Evolutionary conservation across 2,329 filamentous ascomycete genomes (phyloP), one percentile per base, ranked within the genome.

Genomic region (Aspergillus oerlinghausenensis): DNA sequence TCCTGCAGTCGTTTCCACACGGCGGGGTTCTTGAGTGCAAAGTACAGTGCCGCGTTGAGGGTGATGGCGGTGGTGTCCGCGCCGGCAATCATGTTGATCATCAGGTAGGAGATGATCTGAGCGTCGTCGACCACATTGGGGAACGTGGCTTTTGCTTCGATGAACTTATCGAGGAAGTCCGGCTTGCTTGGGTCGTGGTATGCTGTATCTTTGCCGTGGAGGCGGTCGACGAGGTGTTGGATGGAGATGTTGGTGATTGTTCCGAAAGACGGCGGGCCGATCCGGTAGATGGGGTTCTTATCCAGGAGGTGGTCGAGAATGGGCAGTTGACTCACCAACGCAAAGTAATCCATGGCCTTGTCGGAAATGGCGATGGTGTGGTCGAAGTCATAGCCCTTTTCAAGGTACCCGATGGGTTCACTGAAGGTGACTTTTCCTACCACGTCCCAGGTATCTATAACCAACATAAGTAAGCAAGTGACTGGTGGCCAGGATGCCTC

Each of bases 91-190:
- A 76, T 64, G 50, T 63, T 66, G 28, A 63, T 54, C 58, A 65
- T 55, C 62, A 76, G 28, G 53, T 74, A 77, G 23, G 67, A 68
- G 10, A 78, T 58, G 8, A 77, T 71, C 32, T 69, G 66, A 4
- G 62, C 65, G 25, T 77, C 73, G 32, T 76, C 64, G 1, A 77
- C 71, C 1, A 67, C 56, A 5, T 75, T 69, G 0, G 72, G 71
- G 43, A 71, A 55, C 0, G 63, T 55, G 8, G 67, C 58, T 59
- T 77, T 73, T 2, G 72, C 68, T 11, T 77, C 71, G n/a, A 79
- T 67, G 53, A 77, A 78, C 40, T 71, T 70, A 54, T 78, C 73
- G 5, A 79, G 60, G 26, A 73, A 78, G 52, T 79, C 75, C 3
- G 49, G 63, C 51, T 45, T 61, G 40, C 8, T 56, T 26, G 17